Evolutionary conservation across 352 stramenopile species (phyloP), one percentile per base, ranked within the genome.

Genomic region (Phytophthora capsici): DNA sequence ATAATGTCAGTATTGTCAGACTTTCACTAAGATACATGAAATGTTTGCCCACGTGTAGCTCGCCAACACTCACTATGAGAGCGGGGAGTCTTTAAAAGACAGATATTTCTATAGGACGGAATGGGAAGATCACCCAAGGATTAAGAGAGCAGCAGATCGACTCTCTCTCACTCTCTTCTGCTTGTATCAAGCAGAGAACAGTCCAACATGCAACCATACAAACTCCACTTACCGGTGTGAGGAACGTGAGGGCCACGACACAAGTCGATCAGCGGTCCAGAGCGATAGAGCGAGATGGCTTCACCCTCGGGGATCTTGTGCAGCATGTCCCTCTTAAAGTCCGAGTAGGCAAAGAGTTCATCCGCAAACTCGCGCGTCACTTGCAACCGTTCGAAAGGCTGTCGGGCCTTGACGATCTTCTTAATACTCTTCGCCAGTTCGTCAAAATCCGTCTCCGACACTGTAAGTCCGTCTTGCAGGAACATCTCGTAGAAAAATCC

Each of bases 401-500:
- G 95, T 58, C 96, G 80, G 57, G 94, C 84, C 63, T 94, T 97
- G 66, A 99, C 98, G 62, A 99, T 98, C 57, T 92, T 93, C 73
- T 98, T 97, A 80, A 99, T 98, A 37, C 79, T 73, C 53, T 94
- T 73, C 47, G 91, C 78, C 6, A 99, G 76, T 37, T 86, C 84
- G 17, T 63, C 62, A 66, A 94, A 93, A 56, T 95, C 85, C 30
- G 53, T 66, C 54, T 94, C 85, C 1, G 82, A 93, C 14, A 94
- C 75, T 17, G 88, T 95, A 23, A 73, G 61, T 26, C 70, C 70
- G 56, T 91, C 75, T 28, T 82, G 54, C 6, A 95, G 57, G 40
- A 88, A 93, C 86, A 93, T 93, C 49, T 95, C 98, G 80, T 99
- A 99, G 77, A 99, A 99, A 73, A 99, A 99, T 22, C 98, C 98